Base-by-base conservation (phyloP, 352 stramenopile genomes). In the Pythium phragmiticola region DNA sequence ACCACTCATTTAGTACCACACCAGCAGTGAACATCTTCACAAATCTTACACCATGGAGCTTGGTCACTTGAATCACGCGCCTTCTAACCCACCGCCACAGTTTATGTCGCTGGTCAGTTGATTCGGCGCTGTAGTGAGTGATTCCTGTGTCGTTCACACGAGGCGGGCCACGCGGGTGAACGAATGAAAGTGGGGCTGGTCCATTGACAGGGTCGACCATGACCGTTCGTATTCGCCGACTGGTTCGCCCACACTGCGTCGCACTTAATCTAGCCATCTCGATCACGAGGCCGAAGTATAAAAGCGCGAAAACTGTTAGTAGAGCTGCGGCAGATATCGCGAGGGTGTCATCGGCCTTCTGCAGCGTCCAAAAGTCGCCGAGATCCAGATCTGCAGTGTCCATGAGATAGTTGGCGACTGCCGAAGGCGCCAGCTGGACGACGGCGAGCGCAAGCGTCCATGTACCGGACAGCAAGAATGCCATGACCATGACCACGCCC, bases 311-410 rank as follows among this genome's bases (percentile, higher is more conserved):
- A 1, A 74, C 14, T 5, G 64, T 48, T 0, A 83, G 66, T 28
- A 82, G 52, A 2, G 68, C 26, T 11, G 65, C 58, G 8, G 75
- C 37, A 0, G 33, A 54, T 43, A 75, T 49, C 12, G 69, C 52
- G 28, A 82, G 65, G 3, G 17, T 2, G 12, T 52, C 19, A 3
- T 76, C 60, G 6, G 69, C 61, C 14, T 66, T 54, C 21, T 73
- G 64, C 9, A 84, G 62, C 36, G 78, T 47, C 75, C 77, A 87
- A 19, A 87, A 84, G 34, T 80, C 73, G 42, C 77, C 73, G 41
- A 70, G 70, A 63, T 84, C 75, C n/a, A 84, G 75, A 0, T 71
- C 30, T 19, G 57, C 52, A 11, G 73, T 84, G 13, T 70, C 68
- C 73, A 81, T 80, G 1, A 84, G 14, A 0, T 41, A 49, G 42